These are phyloP conservation scores for Stephania yunnanensis DNA, from an alignment of 164 flowering plant species.

Conservation along the genomic window DNA sequence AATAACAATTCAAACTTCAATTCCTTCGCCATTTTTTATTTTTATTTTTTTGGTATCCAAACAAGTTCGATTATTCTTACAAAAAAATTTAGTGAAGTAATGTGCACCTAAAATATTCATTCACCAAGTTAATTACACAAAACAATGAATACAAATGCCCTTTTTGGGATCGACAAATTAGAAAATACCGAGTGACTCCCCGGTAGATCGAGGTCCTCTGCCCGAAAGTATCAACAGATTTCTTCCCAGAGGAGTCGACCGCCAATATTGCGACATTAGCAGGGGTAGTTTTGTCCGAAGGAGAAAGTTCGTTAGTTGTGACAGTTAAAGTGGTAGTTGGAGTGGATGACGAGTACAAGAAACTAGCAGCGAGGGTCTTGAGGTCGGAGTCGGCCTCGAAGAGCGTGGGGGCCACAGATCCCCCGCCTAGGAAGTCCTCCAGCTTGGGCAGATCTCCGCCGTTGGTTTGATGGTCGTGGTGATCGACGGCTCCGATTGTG, in stretches of 20 bases:
- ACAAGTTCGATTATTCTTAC: too few relatives aligned
- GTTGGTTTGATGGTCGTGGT: too few relatives aligned
- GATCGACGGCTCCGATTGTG: constrained; percentile 19
- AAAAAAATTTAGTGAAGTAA: too few relatives aligned
- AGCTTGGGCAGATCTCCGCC: constrained; percentile 27
- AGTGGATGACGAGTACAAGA: constrained; percentile 22
- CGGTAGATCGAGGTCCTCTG: constrained; percentile 79
- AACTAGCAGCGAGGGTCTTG: constrained; percentile 50
- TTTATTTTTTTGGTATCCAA: neutral
- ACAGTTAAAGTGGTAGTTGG: neutral
- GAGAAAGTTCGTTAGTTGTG: neutral
- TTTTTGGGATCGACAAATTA: too few relatives aligned
- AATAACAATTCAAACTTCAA: neutral
- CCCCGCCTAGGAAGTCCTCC: constrained; percentile 63
- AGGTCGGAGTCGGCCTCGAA: constrained; percentile 45
- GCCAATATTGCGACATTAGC: neutral
- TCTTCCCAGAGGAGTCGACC: constrained; percentile 28
- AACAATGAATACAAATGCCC: too few relatives aligned
- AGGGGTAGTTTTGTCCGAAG: too few relatives aligned
- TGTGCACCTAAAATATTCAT: too few relatives aligned
- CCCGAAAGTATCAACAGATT: constrained; percentile 60
- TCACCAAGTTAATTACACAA: too few relatives aligned
- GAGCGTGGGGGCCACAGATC: constrained; percentile 2
- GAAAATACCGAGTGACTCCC: constrained; percentile 63
- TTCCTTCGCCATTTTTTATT: neutral